phyloP scores from a whole-genome alignment of 1,139 yeast species.

The Candida sp. region DNA sequence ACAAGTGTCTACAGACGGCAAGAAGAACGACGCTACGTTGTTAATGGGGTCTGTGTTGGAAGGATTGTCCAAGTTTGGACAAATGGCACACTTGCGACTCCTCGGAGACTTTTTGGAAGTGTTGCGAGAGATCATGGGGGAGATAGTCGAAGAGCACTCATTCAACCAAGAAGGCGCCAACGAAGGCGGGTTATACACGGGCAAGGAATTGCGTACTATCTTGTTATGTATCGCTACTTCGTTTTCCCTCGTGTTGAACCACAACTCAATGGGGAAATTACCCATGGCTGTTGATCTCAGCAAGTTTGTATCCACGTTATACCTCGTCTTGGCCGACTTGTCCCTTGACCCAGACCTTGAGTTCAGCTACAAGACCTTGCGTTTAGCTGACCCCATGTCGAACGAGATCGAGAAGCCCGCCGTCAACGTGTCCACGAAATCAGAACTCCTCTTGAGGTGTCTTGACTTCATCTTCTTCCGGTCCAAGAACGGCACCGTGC shows the following conservation, averaged over 20 bases:
- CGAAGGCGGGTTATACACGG: conserved; percentile 36
- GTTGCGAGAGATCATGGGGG: conserved; percentile 74
- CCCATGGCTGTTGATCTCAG: conserved; percentile 71
- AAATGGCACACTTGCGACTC: conserved; percentile 89
- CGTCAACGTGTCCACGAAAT: conserved; percentile 87
- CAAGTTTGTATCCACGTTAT: conserved; percentile 75
- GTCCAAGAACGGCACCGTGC: conserved; percentile 70
- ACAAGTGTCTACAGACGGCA: conserved; percentile 22
- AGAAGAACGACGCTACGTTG: conserved; percentile 52
- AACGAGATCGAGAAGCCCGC: conserved; percentile 55
- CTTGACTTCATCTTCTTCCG: conserved; percentile 84
- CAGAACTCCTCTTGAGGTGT: conserved; percentile 79
- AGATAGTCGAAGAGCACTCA: conserved; percentile 40
- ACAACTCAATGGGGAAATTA: conserved; percentile 56
- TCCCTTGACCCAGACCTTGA: conserved; percentile 86
- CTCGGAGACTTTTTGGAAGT: conserved; percentile 93
- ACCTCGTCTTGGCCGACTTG: conserved; percentile 65
- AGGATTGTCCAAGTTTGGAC: conserved; percentile 90
- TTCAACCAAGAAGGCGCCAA: conserved; percentile 26
- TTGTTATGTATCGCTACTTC: conserved; percentile 89
- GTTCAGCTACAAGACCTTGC: conserved; percentile 77
- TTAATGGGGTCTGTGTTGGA: conserved; percentile 89
- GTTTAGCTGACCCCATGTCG: conserved; percentile 77
- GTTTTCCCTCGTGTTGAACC: conserved; percentile 79
- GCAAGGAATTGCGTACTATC: conserved; percentile 63